Base-by-base conservation (phyloP, 2,329 filamentous ascomycete species). In the Penicillium sclerotiorum region DNA sequence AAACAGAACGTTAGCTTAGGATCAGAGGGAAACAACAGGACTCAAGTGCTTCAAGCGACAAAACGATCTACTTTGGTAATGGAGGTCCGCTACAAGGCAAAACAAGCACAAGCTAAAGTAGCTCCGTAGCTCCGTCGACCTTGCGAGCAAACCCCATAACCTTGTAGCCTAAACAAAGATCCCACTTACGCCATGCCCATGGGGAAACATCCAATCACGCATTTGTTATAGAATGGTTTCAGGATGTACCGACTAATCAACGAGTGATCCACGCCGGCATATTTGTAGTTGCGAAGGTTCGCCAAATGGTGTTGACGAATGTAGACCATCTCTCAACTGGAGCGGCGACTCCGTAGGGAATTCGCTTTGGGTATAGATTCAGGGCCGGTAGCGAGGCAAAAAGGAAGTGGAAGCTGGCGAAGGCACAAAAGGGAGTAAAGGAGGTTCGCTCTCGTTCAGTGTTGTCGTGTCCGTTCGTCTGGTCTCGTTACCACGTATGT, bases 171-270 rank as follows among this genome's bases (percentile, higher is more conserved):
- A 17, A 35, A 49, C 37, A 43, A 30, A 44, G 45, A 50, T 8
- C 35, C 45, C 44, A 81, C 81, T 78, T 68, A 84, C 70, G 94
- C 94, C 92, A 99, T 97, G 69, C 80, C 88, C 85, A 95, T 89
- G 37, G 94, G 94, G 70, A 99, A 97, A 74, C 87, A 88, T 57
- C 93, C 86, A 77, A 99, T 96, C 66, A 95, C 93, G 60, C 94
- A 81, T 75, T 95, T 87, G 66, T 86, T 95, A 80, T 97, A 99
- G 76, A 97, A 99, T 7, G 94, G 94, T 80, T 99, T 97, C 65
- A 99, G 79, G 58, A 99, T 83, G 77, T 96, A 97, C 72, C 87
- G 89, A 58, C 92, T 96, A 33, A 90, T 80, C 54, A 96, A 79
- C 52, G 91, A 96, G 72, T 89, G 89, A 74, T 99, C 94, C 64